Percentiles rank a stretch among this genome's conserved stretches.
phyloP scores from a whole-genome alignment of 192 early-diverging fungal species.

The Podila epicladia region DNA sequence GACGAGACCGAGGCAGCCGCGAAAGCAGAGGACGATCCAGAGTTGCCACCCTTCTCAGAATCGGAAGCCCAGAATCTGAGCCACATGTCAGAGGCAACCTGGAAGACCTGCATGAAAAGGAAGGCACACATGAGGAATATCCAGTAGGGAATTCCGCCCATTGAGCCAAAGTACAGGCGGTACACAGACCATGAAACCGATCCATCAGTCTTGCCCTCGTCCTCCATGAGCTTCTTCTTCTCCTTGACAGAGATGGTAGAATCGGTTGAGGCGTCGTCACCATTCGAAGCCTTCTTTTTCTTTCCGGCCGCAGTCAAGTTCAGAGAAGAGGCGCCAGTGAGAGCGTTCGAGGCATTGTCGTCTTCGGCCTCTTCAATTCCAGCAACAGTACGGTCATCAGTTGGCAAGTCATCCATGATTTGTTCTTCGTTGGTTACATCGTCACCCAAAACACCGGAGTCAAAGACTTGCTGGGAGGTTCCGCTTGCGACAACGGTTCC shows the following conservation, averaged over 20 bases:
- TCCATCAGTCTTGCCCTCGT: slow-evolving; percentile 88
- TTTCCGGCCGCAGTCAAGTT: slow-evolving; percentile 35
- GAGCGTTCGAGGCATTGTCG: slow-evolving; percentile 12
- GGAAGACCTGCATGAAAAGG: slow-evolving; percentile 49
- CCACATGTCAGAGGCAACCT: slow-evolving; percentile 54
- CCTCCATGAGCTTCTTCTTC: slow-evolving; percentile 71
- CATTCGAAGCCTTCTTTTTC: slow-evolving; percentile 30
- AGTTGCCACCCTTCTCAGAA: background rate
- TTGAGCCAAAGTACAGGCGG: slow-evolving; percentile 78
- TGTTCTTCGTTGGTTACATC: slow-evolving; percentile 53
- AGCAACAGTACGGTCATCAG: slow-evolving; percentile 34
- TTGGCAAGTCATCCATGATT: slow-evolving; percentile 24
- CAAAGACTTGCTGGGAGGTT: slow-evolving; percentile 57
- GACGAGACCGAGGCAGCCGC: slow-evolving; percentile 18
- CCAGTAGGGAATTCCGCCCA: slow-evolving; percentile 73
- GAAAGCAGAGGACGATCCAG: slow-evolving; percentile 14
- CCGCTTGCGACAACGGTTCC: slow-evolving; percentile 67
- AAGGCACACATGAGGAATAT: slow-evolving; percentile 56
- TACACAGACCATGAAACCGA: slow-evolving; percentile 81
- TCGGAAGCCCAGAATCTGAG: slow-evolving; percentile 49
- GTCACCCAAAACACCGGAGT: slow-evolving; percentile 57
- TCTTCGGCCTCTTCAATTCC: slow-evolving; percentile 37
- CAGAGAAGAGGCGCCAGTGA: slow-evolving; percentile 18
- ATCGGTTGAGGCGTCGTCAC: slow-evolving; percentile 56
- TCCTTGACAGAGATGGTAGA: slow-evolving; percentile 54